A percentile compares a stretch with the other conserved stretches of the same genome.
Conservation (phyloP, 441 rosid genomes). For the Syzygium syzygioides region DNA sequence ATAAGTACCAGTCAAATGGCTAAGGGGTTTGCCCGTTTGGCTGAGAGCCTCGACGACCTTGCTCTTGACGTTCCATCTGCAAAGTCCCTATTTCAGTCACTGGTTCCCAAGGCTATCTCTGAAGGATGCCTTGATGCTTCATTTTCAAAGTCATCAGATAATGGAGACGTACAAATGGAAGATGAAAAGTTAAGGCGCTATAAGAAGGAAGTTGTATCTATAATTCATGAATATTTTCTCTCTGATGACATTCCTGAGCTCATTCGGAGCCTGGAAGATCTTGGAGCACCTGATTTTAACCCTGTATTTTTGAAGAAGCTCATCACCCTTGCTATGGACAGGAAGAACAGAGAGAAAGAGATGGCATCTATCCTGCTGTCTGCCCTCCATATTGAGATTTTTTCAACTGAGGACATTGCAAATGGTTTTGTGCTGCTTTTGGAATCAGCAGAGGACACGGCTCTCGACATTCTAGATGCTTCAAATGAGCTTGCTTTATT, state of each 20-base stretch:
- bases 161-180: slow-evolving; percentile 30
- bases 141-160: slow-evolving; percentile 30
- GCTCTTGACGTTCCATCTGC: slow-evolving; percentile 94
- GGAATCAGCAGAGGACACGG: slow-evolving; percentile 96
- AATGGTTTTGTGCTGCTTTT: slow-evolving; percentile 91
- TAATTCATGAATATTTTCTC: slow-evolving; percentile 92
- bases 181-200: slow-evolving; percentile 53
- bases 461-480: slow-evolving; percentile 93
- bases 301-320: slow-evolving; percentile 87
- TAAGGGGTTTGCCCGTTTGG: slow-evolving; percentile 79
- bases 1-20: slow-evolving; percentile 95
- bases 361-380: slow-evolving; percentile 98
- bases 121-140: slow-evolving; percentile 94
- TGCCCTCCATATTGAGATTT: slow-evolving; percentile 91
- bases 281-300: slow-evolving; percentile 64
- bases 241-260: slow-evolving; percentile 99
- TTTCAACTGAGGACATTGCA: slow-evolving; percentile 84
- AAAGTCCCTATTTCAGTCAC: slow-evolving; percentile 47
- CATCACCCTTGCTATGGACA: slow-evolving; percentile 91
- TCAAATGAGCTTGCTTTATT: slow-evolving; percentile 94
- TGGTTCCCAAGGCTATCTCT: slow-evolving; percentile 62
- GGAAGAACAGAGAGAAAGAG: slow-evolving; percentile 98
- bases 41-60: slow-evolving; percentile 92
- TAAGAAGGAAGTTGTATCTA: slow-evolving; percentile 70
- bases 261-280: slow-evolving; percentile 83